These are phyloP conservation scores for Mycotypha africana DNA, from an alignment of 371 early-diverging fungal species.

Conservation along the genomic window DNA sequence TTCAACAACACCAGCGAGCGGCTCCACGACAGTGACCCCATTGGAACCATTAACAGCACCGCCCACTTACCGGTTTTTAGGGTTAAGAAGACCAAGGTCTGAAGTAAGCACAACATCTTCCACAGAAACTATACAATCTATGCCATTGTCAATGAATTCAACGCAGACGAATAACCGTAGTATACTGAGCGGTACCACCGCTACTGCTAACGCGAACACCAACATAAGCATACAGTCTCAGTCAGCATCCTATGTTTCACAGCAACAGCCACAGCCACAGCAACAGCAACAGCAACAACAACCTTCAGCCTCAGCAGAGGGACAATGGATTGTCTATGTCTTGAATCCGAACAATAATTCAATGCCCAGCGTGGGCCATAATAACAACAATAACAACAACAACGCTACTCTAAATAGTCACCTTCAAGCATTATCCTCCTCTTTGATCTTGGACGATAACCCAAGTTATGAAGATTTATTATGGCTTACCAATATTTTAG, in stretches of 20 bases:
- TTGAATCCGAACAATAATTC: conserved; percentile 1
- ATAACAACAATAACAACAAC: conserved; percentile 15
- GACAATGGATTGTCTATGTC: conserved; percentile 39
- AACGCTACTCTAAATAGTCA: not conserved
- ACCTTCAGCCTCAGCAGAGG: conserved; percentile 7
- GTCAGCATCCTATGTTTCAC: not conserved
- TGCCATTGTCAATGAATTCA: conserved; percentile 15
- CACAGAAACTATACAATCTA: conserved; percentile 20
- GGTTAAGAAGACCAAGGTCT: conserved; percentile 15
- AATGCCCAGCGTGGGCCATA: no score
- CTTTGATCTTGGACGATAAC: conserved; percentile 17
- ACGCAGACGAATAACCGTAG: not conserved
- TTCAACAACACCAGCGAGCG: not conserved
- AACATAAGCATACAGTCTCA: no score
- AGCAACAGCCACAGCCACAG: no score
- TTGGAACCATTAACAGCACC: not conserved
- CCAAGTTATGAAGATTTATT: conserved; percentile 58
- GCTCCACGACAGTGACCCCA: not conserved
- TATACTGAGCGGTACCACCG: no score
- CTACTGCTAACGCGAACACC: no score
- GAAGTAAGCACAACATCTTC: conserved; percentile 18
- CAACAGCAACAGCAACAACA: conserved; percentile 4
- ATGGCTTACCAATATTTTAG: conserved; percentile 46
- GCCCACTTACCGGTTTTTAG: conserved; percentile 2
- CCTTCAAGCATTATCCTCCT: conserved; percentile 9